Percentiles rank a stretch among this genome's conserved stretches.
Evolutionary conservation across 2,329 filamentous ascomycete genomes (phyloP).

Genomic region (Pyrenophora seminiperda): DNA sequence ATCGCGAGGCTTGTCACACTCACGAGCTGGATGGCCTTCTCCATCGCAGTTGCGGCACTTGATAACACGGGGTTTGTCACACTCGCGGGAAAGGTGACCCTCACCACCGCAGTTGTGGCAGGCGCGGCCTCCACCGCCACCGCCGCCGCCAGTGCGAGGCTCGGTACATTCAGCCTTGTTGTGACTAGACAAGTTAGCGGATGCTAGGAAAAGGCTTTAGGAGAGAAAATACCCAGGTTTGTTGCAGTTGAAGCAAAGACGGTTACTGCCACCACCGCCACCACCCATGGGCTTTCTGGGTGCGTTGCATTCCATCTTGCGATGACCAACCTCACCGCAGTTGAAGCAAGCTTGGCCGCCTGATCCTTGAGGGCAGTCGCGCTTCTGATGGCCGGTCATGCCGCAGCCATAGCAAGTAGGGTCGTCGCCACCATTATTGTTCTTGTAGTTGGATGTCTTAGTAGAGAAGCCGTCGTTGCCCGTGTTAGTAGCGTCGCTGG

Average conservation of each 20-base stretch:
- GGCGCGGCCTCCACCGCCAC: slow-evolving; percentile 20
- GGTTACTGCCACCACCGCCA: slow-evolving; percentile 18
- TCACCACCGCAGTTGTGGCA: slow-evolving; percentile 38
- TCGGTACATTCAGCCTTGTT: slow-evolving; percentile 35
- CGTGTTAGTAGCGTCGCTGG: slow-evolving; percentile 53
- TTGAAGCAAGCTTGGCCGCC: slow-evolving; percentile 32
- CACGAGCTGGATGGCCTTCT: slow-evolving; percentile 58
- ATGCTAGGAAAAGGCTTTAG: not conserved
- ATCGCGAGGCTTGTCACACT: slow-evolving; percentile 51
- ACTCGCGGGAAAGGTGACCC: slow-evolving; percentile 36
- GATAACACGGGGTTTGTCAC: slow-evolving; percentile 37
- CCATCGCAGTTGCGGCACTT: slow-evolving; percentile 66
- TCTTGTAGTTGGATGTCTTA: slow-evolving; percentile 6
- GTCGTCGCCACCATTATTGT: slow-evolving; percentile 18
- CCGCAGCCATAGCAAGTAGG: slow-evolving; percentile 36
- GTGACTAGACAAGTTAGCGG: slow-evolving; percentile 22
- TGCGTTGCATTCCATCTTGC: slow-evolving; percentile 26
- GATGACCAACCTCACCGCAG: slow-evolving; percentile 31
- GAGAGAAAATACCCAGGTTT: slow-evolving; percentile 21
- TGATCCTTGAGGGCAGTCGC: slow-evolving; percentile 23
- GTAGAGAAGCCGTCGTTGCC: slow-evolving; percentile 42
- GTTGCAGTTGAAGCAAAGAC: slow-evolving; percentile 42
- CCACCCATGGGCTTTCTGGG: slow-evolving; percentile 4
- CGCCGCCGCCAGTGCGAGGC: slow-evolving; percentile 22
- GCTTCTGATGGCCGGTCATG: slow-evolving; percentile 26